Evolutionary conservation across 768 basidiomycete genomes (phyloP).

Genomic region (Phylloporus arenicola): DNA sequence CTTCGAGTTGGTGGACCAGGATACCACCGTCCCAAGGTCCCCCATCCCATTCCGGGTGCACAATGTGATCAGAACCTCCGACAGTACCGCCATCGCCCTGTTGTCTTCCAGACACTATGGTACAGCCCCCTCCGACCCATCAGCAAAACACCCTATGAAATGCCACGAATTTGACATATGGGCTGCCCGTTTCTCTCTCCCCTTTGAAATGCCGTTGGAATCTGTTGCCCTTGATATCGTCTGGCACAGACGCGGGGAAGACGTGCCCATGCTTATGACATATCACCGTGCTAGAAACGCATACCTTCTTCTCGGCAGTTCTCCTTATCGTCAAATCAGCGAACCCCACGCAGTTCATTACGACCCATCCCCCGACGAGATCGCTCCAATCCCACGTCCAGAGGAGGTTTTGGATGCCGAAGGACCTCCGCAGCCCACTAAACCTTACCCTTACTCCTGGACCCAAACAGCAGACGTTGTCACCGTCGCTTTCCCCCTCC

Average conservation of each 20-base stretch:
- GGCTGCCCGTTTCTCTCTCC: constrained; percentile 50
- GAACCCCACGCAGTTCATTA: constrained; percentile 34
- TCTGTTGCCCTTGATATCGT: constrained; percentile 43
- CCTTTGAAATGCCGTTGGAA: constrained; percentile 30
- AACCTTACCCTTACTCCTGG: constrained; percentile 88
- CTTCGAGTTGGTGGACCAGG: constrained; percentile 39
- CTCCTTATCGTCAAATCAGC: constrained; percentile 44
- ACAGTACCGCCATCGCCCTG: constrained; percentile 40
- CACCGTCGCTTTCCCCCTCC: constrained; percentile 81
- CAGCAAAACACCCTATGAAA: constrained; percentile 17
- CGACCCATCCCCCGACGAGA: constrained; percentile 60
- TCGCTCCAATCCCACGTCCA: constrained; percentile 61
- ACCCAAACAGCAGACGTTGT: constrained; percentile 80
- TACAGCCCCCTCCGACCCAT: constrained; percentile 16
- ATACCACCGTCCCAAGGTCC: constrained; percentile 18
- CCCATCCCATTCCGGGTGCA: constrained; percentile 37
- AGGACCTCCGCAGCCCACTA: constrained; percentile 32
- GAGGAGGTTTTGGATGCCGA: constrained; percentile 49
- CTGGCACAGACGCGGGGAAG: constrained; percentile 68
- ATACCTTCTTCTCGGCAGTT: constrained; percentile 56
- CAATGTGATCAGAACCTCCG: constrained; percentile 32
- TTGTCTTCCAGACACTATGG: constrained; percentile 57
- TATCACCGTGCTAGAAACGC: constrained; percentile 42
- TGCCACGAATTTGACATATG: constrained; percentile 59
- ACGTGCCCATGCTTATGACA: constrained; percentile 58